phyloP scores from a whole-genome alignment of 495 filamentous ascomycete genomes.

The Penicillium argentinense region DNA sequence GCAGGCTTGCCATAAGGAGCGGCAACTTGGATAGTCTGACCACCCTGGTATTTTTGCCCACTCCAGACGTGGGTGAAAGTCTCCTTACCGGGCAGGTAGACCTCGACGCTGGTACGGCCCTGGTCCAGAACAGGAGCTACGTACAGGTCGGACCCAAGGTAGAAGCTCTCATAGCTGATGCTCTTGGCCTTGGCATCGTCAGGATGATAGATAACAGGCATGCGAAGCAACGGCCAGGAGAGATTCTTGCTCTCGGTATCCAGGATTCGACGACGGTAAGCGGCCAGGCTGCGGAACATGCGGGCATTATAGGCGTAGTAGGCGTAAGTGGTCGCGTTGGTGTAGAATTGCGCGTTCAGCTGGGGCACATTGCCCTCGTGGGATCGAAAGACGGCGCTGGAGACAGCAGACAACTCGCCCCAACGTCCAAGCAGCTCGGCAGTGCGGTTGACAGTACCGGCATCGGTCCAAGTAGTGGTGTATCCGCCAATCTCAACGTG shows the following conservation, averaged over 20 bases:
- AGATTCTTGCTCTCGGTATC: conserved; percentile 23
- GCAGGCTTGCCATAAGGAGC: conserved; percentile 27
- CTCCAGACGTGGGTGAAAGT: conserved; percentile 24
- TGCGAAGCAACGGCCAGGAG: conserved; percentile 26
- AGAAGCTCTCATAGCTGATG: conserved; percentile 28
- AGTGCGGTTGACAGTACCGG: conserved; percentile 21
- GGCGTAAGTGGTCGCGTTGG: conserved; percentile 20
- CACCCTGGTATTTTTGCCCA: conserved; percentile 17
- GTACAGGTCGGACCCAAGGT: conserved; percentile 23
- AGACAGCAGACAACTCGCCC: conserved; percentile 24
- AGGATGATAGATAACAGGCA: conserved; percentile 27
- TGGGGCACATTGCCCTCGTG: conserved; percentile 27
- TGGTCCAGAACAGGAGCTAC: conserved; percentile 25
- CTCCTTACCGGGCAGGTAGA: conserved; percentile 23
- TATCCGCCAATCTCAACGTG: conserved; percentile 27
- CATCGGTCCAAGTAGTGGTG: conserved; percentile 21
- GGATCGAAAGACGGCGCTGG: conserved; percentile 24
- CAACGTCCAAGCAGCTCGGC: conserved; percentile 26
- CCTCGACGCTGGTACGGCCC: conserved; percentile 15
- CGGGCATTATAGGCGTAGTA: conserved; percentile 26
- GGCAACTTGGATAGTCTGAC: conserved; percentile 10
- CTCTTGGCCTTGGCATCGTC: conserved; percentile 18
- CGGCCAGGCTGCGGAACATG: conserved; percentile 23
- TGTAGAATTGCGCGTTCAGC: conserved; percentile 26
- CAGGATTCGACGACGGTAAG: conserved; percentile 21